Evolutionary conservation across 1,284 basidiomycete species (phyloP).

Genomic region (Laetiporus sulphureus): DNA sequence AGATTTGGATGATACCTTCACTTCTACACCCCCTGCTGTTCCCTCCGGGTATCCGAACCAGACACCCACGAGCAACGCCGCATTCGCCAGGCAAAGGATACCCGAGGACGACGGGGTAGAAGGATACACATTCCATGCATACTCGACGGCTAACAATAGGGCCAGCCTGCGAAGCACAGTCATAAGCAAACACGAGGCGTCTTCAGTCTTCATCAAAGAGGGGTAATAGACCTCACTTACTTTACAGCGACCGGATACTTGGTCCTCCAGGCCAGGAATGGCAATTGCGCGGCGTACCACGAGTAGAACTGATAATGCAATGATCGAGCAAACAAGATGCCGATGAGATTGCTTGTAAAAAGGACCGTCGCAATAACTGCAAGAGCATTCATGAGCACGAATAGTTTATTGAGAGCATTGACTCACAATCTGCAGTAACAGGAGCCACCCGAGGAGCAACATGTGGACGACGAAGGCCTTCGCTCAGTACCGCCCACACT

Average conservation of each 20-base stretch:
- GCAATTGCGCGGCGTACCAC: constrained; percentile 96
- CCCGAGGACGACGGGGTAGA: constrained; percentile 70
- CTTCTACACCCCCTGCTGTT: background rate
- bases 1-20: constrained; percentile 1
- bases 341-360: constrained; percentile 90
- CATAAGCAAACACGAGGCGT: background rate
- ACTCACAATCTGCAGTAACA: constrained; percentile 57
- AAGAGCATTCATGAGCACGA: constrained; percentile 4
- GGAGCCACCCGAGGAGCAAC: constrained; percentile 38
- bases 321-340: constrained; percentile 90
- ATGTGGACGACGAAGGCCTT: constrained; percentile 48
- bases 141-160: constrained; percentile 66
- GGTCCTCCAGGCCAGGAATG: constrained; percentile 77
- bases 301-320: constrained; percentile 98
- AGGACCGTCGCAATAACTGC: constrained; percentile 78
- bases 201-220: no score
- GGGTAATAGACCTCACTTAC: constrained; percentile 35
- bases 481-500: constrained; percentile 43
- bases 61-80: constrained; percentile 54
- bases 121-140: constrained; percentile 85
- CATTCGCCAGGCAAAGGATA: constrained; percentile 53
- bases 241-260: constrained; percentile 53
- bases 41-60: constrained; percentile 50
- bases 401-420: constrained; percentile 5
- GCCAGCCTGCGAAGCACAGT: constrained; percentile 51